Percentiles rank a stretch among this genome's conserved stretches.
Evolutionary conservation across 2,329 filamentous ascomycete genomes (phyloP).

Genomic region (Coniella vitis): DNA sequence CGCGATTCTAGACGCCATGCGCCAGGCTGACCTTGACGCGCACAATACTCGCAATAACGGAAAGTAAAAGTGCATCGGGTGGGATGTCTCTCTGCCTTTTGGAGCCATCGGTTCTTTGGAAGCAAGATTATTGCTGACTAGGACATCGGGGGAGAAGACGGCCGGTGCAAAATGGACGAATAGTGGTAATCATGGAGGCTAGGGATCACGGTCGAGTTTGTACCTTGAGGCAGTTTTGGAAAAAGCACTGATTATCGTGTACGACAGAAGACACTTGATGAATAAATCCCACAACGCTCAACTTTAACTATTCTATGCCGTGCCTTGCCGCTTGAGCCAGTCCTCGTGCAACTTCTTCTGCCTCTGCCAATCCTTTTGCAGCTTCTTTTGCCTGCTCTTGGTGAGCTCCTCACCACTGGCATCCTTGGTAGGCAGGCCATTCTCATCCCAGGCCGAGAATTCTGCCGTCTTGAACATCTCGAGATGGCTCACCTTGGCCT

Average conservation of each 20-base stretch:
- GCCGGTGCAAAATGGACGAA: too few relatives aligned
- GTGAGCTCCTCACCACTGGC: slow-evolving; percentile 56
- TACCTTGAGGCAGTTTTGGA: too few relatives aligned
- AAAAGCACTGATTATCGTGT: too few relatives aligned
- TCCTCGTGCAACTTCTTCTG: slow-evolving; percentile 63
- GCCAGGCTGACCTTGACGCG: neutral
- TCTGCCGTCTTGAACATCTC: slow-evolving; percentile 37
- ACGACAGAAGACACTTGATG: neutral
- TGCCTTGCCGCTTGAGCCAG: slow-evolving; percentile 26
- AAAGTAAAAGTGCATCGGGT: neutral
- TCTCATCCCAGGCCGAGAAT: slow-evolving; percentile 54
- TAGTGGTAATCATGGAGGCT: too few relatives aligned
- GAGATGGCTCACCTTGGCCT: slow-evolving; percentile 24
- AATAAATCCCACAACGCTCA: neutral
- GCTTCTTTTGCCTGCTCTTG: slow-evolving; percentile 58
- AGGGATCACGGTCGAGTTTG: too few relatives aligned
- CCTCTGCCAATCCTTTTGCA: slow-evolving; percentile 64
- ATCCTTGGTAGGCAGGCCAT: slow-evolving; percentile 57
- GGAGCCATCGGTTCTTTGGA: too few relatives aligned
- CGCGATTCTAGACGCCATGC: neutral
- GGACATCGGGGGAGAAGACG: too few relatives aligned
- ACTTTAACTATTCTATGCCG: neutral
- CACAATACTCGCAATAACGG: neutral
- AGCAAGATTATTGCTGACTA: too few relatives aligned
- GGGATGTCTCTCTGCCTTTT: neutral